Conservation (phyloP, 2,329 filamentous ascomycete species). For the Emericellopsis atlantica region DNA sequence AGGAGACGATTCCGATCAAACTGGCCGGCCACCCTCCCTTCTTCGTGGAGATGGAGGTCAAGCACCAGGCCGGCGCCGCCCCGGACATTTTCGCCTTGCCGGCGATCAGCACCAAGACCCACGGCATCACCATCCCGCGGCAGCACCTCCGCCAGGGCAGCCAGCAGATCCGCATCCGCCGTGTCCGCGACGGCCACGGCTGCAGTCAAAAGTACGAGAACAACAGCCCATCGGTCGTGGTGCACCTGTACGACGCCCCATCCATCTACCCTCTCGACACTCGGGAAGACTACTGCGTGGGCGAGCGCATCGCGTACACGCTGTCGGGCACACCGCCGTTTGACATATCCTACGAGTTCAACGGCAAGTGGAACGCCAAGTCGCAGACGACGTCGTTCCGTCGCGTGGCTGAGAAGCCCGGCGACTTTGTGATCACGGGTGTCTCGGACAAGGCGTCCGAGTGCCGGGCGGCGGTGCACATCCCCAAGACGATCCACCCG, state of each 20-base stretch:
- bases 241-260: constrained; percentile 86
- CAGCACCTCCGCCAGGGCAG: constrained; percentile 77
- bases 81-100: constrained; percentile 74
- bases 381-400: constrained; percentile 74
- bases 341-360: constrained; percentile 84
- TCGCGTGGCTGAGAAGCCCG: constrained; percentile 83
- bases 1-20: constrained; percentile 79
- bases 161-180: constrained; percentile 78
- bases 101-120: constrained; percentile 61
- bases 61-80: constrained; percentile 70
- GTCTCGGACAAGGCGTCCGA: constrained; percentile 80
- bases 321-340: constrained; percentile 87
- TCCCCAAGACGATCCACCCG: constrained; percentile 77
- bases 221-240: constrained; percentile 66
- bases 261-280: constrained; percentile 81
- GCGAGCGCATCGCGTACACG: constrained; percentile 85
- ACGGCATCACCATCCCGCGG: constrained; percentile 75
- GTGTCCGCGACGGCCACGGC: constrained; percentile 75
- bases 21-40: constrained; percentile 80
- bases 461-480: constrained; percentile 67
- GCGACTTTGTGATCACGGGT: constrained; percentile 75
- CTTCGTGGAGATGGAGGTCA: constrained; percentile 82
- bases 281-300: constrained; percentile 82
- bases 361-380: constrained; percentile 68
- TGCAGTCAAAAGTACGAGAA: constrained; percentile 69